A percentile compares a stretch with the other conserved stretches of the same genome.
Evolutionary conservation across 1,139 yeast species (phyloP).

Genomic region (Candida anutae): DNA sequence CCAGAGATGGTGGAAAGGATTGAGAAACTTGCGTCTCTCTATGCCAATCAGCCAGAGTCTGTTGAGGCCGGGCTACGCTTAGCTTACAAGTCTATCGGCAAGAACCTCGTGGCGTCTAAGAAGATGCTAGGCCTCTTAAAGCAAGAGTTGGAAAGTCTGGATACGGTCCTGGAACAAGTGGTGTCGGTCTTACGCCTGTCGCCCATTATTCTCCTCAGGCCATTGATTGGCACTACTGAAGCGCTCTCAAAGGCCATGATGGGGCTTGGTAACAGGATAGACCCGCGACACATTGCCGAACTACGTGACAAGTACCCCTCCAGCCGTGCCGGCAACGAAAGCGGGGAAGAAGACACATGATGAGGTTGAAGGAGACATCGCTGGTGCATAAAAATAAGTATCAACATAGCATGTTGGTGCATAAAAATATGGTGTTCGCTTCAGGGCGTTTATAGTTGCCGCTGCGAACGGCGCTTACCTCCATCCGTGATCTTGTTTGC

Average conservation of each 20-base stretch:
- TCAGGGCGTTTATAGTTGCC: too few relatives aligned
- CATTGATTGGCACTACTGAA: conserved; percentile 89
- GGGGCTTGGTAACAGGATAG: conserved; percentile 78
- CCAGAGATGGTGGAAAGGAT: conserved; percentile 17
- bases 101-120: conserved; percentile 59
- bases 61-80: conserved; percentile 63
- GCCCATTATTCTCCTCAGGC: conserved; percentile 74
- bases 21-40: conserved; percentile 57
- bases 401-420: too few relatives aligned
- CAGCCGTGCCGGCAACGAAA: conserved; percentile 3
- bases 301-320: conserved; percentile 22
- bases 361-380: background rate
- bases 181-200: conserved; percentile 65
- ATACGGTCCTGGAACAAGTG: conserved; percentile 60
- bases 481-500: too few relatives aligned
- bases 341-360: conserved; percentile 3
- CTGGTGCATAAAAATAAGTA: too few relatives aligned
- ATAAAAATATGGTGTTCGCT: too few relatives aligned
- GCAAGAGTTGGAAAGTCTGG: conserved; percentile 52
- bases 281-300: conserved; percentile 44
- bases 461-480: too few relatives aligned
- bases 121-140: conserved; percentile 56
- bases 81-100: conserved; percentile 68
- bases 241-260: conserved; percentile 75
- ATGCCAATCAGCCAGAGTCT: conserved; percentile 76